Evolutionary conservation across 2,329 filamentous ascomycete genomes (phyloP).

Genomic region (Didymosphaeria variabile): DNA sequence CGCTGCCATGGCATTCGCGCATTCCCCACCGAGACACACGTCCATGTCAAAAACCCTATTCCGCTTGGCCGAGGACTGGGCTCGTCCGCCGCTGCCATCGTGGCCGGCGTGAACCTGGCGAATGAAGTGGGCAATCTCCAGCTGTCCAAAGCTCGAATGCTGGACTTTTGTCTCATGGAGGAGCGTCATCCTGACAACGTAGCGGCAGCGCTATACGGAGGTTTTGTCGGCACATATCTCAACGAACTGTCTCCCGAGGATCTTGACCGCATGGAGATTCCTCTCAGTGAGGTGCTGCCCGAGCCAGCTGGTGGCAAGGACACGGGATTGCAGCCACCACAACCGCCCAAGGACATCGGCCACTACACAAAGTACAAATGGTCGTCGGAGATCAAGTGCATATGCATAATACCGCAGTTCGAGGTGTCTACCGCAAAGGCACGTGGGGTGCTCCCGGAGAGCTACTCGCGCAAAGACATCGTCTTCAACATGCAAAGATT

Average conservation of each 20-base stretch:
- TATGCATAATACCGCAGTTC: slow-evolving; percentile 95
- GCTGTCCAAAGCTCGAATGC: slow-evolving; percentile 80
- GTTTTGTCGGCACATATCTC: slow-evolving; percentile 95
- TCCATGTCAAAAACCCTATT: slow-evolving; percentile 96
- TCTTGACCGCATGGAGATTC: slow-evolving; percentile 89
- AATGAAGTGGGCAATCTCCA: slow-evolving; percentile 86
- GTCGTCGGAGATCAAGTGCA: slow-evolving; percentile 94
- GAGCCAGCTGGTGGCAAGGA: slow-evolving; percentile 89
- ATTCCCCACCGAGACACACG: slow-evolving; percentile 84
- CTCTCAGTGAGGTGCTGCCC: slow-evolving; percentile 90
- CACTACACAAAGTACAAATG: slow-evolving; percentile 96
- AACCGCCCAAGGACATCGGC: slow-evolving; percentile 90
- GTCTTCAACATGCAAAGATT: slow-evolving; percentile 97
- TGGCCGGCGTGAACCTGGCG: slow-evolving; percentile 91
- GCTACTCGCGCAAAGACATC: slow-evolving; percentile 83
- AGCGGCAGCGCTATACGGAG: slow-evolving; percentile 91
- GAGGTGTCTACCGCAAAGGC: slow-evolving; percentile 95
- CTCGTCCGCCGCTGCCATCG: slow-evolving; percentile 94
- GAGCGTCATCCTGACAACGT: slow-evolving; percentile 67
- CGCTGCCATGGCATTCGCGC: slow-evolving; percentile 86
- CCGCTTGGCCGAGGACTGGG: slow-evolving; percentile 90
- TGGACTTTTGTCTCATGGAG: slow-evolving; percentile 98
- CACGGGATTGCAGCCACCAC: slow-evolving; percentile 84
- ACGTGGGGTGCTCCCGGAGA: slow-evolving; percentile 80
- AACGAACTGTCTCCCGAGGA: slow-evolving; percentile 92